Evolutionary conservation across 164 flowering plant species (phyloP), one percentile per base, ranked within the genome.

Genomic region (Liriodendron chinense): DNA sequence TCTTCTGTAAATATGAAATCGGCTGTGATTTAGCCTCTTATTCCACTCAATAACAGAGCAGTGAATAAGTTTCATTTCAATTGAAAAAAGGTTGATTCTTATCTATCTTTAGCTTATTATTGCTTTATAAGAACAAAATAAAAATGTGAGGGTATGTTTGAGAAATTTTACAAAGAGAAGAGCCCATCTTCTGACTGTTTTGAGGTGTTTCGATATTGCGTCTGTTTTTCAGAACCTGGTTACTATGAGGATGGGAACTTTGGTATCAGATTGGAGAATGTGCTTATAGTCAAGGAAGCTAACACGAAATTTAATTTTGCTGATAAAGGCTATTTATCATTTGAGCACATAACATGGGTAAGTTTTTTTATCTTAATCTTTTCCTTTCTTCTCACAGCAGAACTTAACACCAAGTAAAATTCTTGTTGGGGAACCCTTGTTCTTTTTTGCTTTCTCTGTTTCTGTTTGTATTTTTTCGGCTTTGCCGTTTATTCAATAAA

Each of bases 341-440:
- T 96, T 80, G 99, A 96, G 91, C 96, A 96, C 79, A 93, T 96
- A 71, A 96, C 99, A 79, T 96, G 99, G 99, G 99, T 92, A 84
- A 83, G 88, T 61, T 70, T 63, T 56, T 57, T 16, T 48, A n/a
- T n/a, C 18, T 59, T 10, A 22, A 34, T 64, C 26, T 5, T 63
- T 70, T 23, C 22, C 21, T 23, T 10, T 26, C 20, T 76, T 9
- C 1, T 78, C 43, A 16, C 26, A 9, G 14, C 64, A 3, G n/a
- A 23, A 22, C 1, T 13, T 70, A n/a, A n/a, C n/a, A n/a, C n/a
- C n/a, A n/a, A n/a, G n/a, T n/a, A n/a, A n/a, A n/a, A n/a, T n/a
- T n/a, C n/a, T n/a, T n/a, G n/a, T n/a, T n/a, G n/a, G n/a, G n/a
- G n/a, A n/a, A n/a, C n/a, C n/a, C n/a, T n/a, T n/a, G n/a, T n/a